Base-by-base conservation (phyloP, 1,139 yeast species). In the Blastobotrys apis region DNA sequence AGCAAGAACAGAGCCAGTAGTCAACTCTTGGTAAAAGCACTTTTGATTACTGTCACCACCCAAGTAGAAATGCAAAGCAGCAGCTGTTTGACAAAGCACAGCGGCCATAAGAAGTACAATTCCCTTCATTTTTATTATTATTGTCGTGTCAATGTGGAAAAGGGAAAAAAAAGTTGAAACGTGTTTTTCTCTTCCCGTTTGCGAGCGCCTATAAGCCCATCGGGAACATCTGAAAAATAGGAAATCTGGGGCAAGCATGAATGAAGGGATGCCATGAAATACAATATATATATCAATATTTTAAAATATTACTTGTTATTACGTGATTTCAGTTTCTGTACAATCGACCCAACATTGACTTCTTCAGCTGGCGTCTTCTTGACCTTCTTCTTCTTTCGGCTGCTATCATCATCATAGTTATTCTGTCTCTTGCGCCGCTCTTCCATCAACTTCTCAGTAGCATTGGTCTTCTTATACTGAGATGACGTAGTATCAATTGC, bases 401-500 rank as follows among this genome's bases (percentile, higher is more conserved):
- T 31, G 27, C 19, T 27, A 22, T 33, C 38, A n/a, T 46, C 42
- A 2, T 32, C 40, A 30, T 40, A 44, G 15, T 23, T 42, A 33
- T 47, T 52, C 5, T 54, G 49, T 32, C 94, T 75, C 59, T 77
- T 78, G 29, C 82, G 74, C 54, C 95, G 77, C 63, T 87, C 94
- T 41, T 78, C 73, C 66, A 88, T 67, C 42, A 92, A 77, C 63
- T 82, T 75, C 60, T 82, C 81, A 95, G 90, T 88, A 20, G 94
- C 87, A 32, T 79, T 71, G 0, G 97, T 88, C 67, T 83, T 80
- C 69, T 85, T 88, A 71, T 78, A 92, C 60, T 86, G 95, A 16
- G 95, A 84, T 56, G 76, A 80, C 15, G 95, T 82, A 17, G 96
- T 92, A 45, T 66, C 70, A 45, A 92, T 87, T 8, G 97, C 96